These are phyloP conservation scores for Phaeodactylum tricornutum DNA, from an alignment of 108 stramenopile species.

Conservation along the genomic window DNA sequence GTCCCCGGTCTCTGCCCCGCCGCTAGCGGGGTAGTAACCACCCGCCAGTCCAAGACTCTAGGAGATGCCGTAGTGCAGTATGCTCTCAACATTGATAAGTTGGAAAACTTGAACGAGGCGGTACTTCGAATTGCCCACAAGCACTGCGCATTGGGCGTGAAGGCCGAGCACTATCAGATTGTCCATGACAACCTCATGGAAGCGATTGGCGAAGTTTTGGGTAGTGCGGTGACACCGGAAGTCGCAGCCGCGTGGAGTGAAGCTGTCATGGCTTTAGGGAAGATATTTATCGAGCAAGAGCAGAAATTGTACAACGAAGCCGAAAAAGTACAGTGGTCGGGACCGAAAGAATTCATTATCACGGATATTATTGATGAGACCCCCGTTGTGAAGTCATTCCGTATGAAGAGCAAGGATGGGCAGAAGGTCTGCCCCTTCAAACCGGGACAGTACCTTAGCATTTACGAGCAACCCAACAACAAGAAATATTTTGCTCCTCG, in stretches of 20 bases:
- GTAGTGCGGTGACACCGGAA: constrained; percentile 4
- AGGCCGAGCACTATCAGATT: constrained; percentile 5
- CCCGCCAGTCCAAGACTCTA: not conserved
- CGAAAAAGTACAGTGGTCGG: constrained; percentile 8
- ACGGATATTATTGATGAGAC: constrained; percentile 4
- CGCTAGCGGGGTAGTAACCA: no score
- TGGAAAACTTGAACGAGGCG: constrained; percentile 1
- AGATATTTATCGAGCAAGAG: constrained; percentile 6
- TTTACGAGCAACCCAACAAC: not conserved
- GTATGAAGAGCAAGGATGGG: not conserved
- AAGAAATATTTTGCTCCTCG: not conserved
- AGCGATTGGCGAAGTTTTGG: constrained; percentile 11
- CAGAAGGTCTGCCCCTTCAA: not conserved
- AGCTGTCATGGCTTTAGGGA: constrained; percentile 7
- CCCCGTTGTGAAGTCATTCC: constrained; percentile 1
- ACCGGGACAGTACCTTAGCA: not conserved
- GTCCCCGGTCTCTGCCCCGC: no score
- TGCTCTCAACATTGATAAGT: not conserved
- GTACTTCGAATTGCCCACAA: constrained; percentile 6
- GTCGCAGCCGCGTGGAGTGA: constrained; percentile 9
- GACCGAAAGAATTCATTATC: constrained; percentile 3
- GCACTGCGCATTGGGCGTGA: constrained; percentile 2
- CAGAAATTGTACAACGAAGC: not conserved
- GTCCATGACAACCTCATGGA: constrained; percentile 8
- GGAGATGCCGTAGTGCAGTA: not conserved